phyloP scores from a whole-genome alignment of 1,284 basidiomycete species.

The Ganoderma multipileum region DNA sequence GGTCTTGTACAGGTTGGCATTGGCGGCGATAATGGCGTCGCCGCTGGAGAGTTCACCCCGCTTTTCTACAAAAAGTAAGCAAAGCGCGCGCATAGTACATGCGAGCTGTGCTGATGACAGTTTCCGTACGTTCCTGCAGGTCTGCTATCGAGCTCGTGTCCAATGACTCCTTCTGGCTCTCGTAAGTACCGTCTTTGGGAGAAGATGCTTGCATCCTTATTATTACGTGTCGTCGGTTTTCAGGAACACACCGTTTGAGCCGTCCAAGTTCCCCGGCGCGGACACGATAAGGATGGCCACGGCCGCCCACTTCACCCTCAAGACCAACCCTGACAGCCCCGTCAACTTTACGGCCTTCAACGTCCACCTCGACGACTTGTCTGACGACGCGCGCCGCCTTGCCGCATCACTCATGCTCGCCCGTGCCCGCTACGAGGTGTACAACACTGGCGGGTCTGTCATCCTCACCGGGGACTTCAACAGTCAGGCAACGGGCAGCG shows the following conservation, averaged over 20 bases:
- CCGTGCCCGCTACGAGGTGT: constrained; percentile 56
- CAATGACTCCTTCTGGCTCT: constrained; percentile 63
- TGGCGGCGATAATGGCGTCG: constrained; percentile 64
- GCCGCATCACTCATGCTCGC: constrained; percentile 58
- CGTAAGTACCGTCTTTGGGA: constrained; percentile 43
- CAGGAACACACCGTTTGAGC: constrained; percentile 55
- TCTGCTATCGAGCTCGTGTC: constrained; percentile 48
- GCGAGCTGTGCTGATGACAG: background rate
- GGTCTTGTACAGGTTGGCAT: constrained; percentile 55
- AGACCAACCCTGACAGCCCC: constrained; percentile 25
- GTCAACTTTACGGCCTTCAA: constrained; percentile 52
- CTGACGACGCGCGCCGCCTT: constrained; percentile 56
- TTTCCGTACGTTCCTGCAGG: constrained; percentile 31
- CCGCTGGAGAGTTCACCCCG: constrained; percentile 67
- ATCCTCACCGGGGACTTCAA: constrained; percentile 64
- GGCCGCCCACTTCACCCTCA: constrained; percentile 46
- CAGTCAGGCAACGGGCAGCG: constrained; percentile 49
- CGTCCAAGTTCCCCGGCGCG: constrained; percentile 59
- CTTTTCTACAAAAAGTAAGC: constrained; percentile 66
- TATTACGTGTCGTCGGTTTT: background rate
- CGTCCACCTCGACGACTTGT: constrained; percentile 62
- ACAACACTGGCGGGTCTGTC: constrained; percentile 47
- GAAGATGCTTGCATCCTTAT: background rate
- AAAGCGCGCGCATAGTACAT: background rate
- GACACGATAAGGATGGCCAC: constrained; percentile 62